Evolutionary conservation across 805 yeast genomes (phyloP), one percentile per base, ranked within the genome.

Genomic region (Trichomonascus vanleenenianus): DNA sequence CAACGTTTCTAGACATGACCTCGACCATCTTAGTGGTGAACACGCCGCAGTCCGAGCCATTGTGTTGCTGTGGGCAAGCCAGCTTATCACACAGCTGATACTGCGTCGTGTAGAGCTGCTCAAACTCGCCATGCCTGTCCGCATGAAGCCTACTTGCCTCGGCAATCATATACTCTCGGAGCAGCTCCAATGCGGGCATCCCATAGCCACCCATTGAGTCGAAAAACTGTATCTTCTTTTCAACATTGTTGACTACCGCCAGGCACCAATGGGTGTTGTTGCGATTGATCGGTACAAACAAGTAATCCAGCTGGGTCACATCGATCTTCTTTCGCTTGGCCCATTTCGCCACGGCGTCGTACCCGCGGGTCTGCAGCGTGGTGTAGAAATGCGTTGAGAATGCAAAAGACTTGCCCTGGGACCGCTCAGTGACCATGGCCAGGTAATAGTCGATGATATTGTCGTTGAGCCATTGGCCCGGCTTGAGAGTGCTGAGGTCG

Each of bases 21-120:
- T 78, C 74, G 1, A 85, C 85, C 40, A 80, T 82, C 45, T 88
- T 77, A 62, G 97, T 83, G 2, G 94, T 76, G 58, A 89, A 93
- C 2, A 91, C 95, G 6, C 98, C 98, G 68, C 98, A 93, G 63
- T 93, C 98, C 54, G 61, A 85, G 0, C 97, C 97, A 59, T 93
- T 93, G 22, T 72, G 68, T 60, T 93, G 98, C 53, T 82, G 85
- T 1, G 98, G 97, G 37, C 89, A 72, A n/a, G 64, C 59, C 2
- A 61, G 50, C 2, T 60, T 39, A 33, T 56, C 36, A 3, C 39
- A 38, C 6, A 43, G 30, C 22, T 49, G 41, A 34, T 54, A 55
- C 8, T 22, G 27, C 11, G 38, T 36, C 31, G 59, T 50, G 5
- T 71, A 70, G 10, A 61, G 35, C 3, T 46, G 55, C 1, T 56